phyloP scores from a whole-genome alignment of 2,329 filamentous ascomycete genomes.

The Aaosphaeria arxii region DNA sequence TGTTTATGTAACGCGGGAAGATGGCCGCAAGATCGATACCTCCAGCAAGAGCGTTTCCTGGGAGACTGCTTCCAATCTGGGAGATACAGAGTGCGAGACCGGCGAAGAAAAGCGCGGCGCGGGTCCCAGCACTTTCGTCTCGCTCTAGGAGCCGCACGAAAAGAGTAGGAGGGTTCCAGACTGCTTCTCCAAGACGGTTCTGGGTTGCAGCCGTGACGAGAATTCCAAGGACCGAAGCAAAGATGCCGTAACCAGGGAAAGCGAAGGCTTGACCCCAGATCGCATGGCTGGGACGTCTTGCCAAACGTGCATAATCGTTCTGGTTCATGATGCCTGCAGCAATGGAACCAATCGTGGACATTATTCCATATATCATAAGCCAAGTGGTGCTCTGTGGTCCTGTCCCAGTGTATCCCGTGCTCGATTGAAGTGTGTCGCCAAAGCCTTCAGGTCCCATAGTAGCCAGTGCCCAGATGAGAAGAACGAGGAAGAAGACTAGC shows the following conservation, averaged over 20 bases:
- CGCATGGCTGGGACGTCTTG: neutral
- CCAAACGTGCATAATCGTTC: neutral
- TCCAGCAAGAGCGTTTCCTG: slow-evolving; percentile 36
- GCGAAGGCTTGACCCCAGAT: neutral
- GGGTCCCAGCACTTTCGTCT: neutral
- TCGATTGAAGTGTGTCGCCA: neutral
- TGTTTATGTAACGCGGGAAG: slow-evolving; percentile 40
- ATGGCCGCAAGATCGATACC: slow-evolving; percentile 38
- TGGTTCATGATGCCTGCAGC: neutral
- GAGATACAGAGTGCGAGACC: neutral
- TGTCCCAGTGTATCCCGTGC: neutral
- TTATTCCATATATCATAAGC: neutral
- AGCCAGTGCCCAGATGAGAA: neutral
- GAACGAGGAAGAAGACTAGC: neutral
- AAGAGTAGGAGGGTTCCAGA: neutral
- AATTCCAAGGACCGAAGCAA: neutral
- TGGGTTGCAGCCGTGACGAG: neutral
- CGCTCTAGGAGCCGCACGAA: neutral
- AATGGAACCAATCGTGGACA: neutral
- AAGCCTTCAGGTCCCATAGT: neutral
- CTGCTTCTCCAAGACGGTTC: neutral
- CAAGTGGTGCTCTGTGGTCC: neutral
- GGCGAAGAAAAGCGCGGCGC: neutral
- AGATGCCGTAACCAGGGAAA: neutral
- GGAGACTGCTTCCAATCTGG: slow-evolving; percentile 38